Evolutionary conservation across 129 eudicot species (phyloP).

Genomic region (Centaurea solstitialis): DNA sequence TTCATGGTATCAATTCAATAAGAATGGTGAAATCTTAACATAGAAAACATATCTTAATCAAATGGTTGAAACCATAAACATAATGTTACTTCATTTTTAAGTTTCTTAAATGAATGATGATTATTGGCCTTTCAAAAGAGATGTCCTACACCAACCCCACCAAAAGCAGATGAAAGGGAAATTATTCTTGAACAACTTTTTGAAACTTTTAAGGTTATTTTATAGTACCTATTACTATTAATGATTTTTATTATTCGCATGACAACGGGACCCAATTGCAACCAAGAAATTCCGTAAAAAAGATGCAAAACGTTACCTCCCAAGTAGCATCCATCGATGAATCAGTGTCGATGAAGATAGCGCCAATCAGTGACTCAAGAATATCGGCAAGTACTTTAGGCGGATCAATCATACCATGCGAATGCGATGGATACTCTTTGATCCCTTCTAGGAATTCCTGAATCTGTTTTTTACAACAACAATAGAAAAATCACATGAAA

Average conservation of each 20-base stretch:
- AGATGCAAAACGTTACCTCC: conserved; percentile 40
- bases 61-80: background rate
- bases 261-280: background rate
- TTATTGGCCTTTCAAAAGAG: background rate
- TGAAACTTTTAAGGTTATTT: background rate
- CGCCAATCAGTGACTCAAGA: conserved; percentile 68
- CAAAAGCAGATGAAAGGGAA: background rate
- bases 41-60: background rate
- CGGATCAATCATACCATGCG: conserved; percentile 52
- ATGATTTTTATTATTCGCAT: background rate
- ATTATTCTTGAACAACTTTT: background rate
- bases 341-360: conserved; percentile 47
- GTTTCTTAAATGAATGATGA: background rate
- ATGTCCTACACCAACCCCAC: background rate
- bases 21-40: background rate
- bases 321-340: conserved; percentile 41
- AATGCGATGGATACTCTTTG: conserved; percentile 48
- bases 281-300: background rate
- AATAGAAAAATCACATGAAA: background rate
- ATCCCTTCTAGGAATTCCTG: conserved; percentile 44
- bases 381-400: conserved; percentile 75
- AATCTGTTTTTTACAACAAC: conserved; percentile 38
- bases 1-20: background rate
- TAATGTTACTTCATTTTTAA: background rate
- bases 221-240: background rate